phyloP scores from a whole-genome alignment of 2,329 filamentous ascomycete species.

The Calonectria pseudoturangicola region DNA sequence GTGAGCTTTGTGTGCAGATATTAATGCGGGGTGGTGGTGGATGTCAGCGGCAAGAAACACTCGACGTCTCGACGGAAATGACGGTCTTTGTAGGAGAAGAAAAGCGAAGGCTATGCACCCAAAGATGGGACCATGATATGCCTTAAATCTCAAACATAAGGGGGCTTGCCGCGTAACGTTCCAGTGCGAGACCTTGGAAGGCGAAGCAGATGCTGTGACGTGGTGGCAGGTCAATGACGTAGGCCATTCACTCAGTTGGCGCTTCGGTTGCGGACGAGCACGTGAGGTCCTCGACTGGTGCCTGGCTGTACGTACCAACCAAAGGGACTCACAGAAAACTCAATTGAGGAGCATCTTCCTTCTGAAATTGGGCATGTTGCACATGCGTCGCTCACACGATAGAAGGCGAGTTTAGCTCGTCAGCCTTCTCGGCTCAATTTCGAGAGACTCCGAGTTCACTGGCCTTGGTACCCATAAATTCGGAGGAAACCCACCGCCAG shows the following conservation, averaged over 20 bases:
- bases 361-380: neutral
- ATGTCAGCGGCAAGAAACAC: constrained; percentile 14
- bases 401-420: constrained; percentile 1
- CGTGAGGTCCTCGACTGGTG: constrained; percentile 38
- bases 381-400: neutral
- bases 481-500: neutral
- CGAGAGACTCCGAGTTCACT: neutral
- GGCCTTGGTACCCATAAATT: neutral
- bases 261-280: constrained; percentile 22
- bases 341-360: constrained; percentile 11
- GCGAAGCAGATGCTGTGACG: constrained; percentile 38
- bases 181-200: constrained; percentile 8
- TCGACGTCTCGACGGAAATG: constrained; percentile 22
- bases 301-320: constrained; percentile 1
- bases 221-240: constrained; percentile 48
- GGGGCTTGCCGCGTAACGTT: constrained; percentile 42
- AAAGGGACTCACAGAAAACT: constrained; percentile 15
- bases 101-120: neutral
- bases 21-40: constrained; percentile 30
- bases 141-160: constrained; percentile 33
- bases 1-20: constrained; percentile 25
- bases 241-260: constrained; percentile 18
- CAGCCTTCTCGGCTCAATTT: neutral
- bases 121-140: neutral
- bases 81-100: constrained; percentile 22